phyloP scores from a whole-genome alignment of 495 filamentous ascomycete species.

The Hamigera avellanea region DNA sequence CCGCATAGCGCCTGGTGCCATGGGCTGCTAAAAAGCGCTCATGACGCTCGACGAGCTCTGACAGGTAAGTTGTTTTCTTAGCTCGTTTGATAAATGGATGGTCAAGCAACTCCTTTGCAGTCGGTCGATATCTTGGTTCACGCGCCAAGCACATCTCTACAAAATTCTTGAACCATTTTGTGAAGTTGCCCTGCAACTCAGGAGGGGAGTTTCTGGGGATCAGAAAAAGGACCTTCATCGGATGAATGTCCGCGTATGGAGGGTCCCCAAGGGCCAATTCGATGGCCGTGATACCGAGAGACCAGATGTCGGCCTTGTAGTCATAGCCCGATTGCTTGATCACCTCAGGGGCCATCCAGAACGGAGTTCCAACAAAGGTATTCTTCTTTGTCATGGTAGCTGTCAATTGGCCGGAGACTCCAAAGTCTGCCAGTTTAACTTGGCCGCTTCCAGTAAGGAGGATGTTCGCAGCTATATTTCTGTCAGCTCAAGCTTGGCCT shows the following conservation, averaged over 20 bases:
- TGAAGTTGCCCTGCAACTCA: slow-evolving; percentile 72
- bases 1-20: slow-evolving; percentile 35
- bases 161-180: slow-evolving; percentile 87
- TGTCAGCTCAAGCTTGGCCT: slow-evolving; percentile 7
- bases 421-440: slow-evolving; percentile 96
- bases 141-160: slow-evolving; percentile 76
- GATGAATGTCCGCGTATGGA: slow-evolving; percentile 92
- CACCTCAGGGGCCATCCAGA: slow-evolving; percentile 99
- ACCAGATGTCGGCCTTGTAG: slow-evolving; percentile 98
- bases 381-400: slow-evolving; percentile 99
- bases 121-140: slow-evolving; percentile 77
- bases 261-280: slow-evolving; percentile 90
- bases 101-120: slow-evolving; percentile 77
- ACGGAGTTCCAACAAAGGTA: slow-evolving; percentile 95
- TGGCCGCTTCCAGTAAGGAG: slow-evolving; percentile 79
- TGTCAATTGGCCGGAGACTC: slow-evolving; percentile 92
- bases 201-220: slow-evolving; percentile 94
- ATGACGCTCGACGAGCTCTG: slow-evolving; percentile 83
- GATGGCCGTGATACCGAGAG: slow-evolving; percentile 92
- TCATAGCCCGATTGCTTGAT: slow-evolving; percentile 98
- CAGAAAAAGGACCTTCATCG: slow-evolving; percentile 96
- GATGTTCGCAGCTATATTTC: slow-evolving; percentile 69
- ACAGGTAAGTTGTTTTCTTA: slow-evolving; percentile 81
- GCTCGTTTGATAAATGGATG: slow-evolving; percentile 83
- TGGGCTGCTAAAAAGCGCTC: slow-evolving; percentile 73